Percentiles rank a stretch among this genome's conserved stretches.
These are phyloP conservation scores for Pterocarpus macrocarpus DNA, from an alignment of 306 rosid species.

Conservation along the genomic window DNA sequence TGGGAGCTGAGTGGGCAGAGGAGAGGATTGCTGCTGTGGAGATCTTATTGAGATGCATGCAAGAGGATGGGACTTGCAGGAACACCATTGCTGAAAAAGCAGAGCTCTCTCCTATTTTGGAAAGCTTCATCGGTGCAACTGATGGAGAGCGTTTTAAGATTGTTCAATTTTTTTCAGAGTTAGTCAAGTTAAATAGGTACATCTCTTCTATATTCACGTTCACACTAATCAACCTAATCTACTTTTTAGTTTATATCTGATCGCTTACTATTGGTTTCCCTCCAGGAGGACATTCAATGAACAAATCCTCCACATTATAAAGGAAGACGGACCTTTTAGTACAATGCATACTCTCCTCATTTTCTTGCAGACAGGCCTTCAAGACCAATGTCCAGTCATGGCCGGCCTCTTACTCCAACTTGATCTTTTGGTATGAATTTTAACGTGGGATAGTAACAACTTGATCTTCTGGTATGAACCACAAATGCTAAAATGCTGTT, in stretches of 20 bases:
- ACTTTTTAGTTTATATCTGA: slow-evolving; percentile 24
- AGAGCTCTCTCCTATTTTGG: slow-evolving; percentile 72
- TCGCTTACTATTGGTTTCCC: slow-evolving; percentile 43
- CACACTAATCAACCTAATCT: slow-evolving; percentile 31
- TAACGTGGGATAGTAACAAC: slow-evolving; percentile 49
- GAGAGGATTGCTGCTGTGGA: slow-evolving; percentile 83
- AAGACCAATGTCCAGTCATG: slow-evolving; percentile 77
- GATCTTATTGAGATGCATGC: slow-evolving; percentile 79
- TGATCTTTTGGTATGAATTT: slow-evolving; percentile 87
- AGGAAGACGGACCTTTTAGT: slow-evolving; percentile 84
- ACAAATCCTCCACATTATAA: slow-evolving; percentile 80
- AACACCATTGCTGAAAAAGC: slow-evolving; percentile 76
- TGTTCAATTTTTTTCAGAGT: slow-evolving; percentile 71
- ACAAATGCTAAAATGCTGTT: slow-evolving; percentile 20
- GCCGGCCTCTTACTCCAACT: slow-evolving; percentile 95
- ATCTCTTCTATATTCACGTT: slow-evolving; percentile 16
- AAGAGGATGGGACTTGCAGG: slow-evolving; percentile 83
- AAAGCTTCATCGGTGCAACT: slow-evolving; percentile 63
- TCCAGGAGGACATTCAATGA: slow-evolving; percentile 79
- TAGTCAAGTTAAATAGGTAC: slow-evolving; percentile 82
- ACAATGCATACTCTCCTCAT: slow-evolving; percentile 89
- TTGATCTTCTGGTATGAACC: slow-evolving; percentile 73
- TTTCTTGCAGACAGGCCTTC: slow-evolving; percentile 76
- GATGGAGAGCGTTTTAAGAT: slow-evolving; percentile 74
- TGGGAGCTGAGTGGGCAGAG: slow-evolving; percentile 69